A percentile compares a stretch with the other conserved stretches of the same genome.
Conservation (phyloP, 495 filamentous ascomycete genomes). For the Annulohypoxylon bovei region DNA sequence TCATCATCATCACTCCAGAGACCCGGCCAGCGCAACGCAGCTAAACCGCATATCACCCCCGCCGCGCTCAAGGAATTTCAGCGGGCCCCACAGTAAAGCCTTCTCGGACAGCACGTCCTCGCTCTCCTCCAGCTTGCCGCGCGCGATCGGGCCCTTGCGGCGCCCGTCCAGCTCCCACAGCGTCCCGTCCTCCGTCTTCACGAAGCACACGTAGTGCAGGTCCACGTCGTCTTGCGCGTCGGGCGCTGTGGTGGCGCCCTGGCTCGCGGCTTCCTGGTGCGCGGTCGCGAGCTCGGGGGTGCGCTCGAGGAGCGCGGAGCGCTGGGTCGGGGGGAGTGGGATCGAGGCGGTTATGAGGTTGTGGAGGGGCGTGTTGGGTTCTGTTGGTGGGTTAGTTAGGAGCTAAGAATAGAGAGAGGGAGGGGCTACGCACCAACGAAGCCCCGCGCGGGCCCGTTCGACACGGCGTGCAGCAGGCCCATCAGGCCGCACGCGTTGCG, state of each 20-base stretch:
- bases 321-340: constrained; percentile 62
- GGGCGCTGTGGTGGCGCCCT: constrained; percentile 79
- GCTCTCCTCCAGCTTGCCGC: constrained; percentile 61
- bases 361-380: constrained; percentile 52
- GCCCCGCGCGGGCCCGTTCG: constrained; percentile 54
- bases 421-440: constrained; percentile 51
- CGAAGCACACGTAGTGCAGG: constrained; percentile 87
- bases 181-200: constrained; percentile 67
- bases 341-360: constrained; percentile 56
- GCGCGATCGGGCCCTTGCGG: constrained; percentile 73
- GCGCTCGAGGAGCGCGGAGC: constrained; percentile 78
- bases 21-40: constrained; percentile 73
- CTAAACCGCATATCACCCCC: constrained; percentile 77
- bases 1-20: constrained; percentile 61
- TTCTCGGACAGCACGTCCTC: constrained; percentile 77
- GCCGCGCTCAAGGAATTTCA: constrained; percentile 72
- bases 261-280: constrained; percentile 73
- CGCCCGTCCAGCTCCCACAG: constrained; percentile 89
- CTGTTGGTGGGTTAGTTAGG: constrained; percentile 40
- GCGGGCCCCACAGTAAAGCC: constrained; percentile 68
- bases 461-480: constrained; percentile 79
- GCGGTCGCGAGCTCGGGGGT: constrained; percentile 75
- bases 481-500: constrained; percentile 87
- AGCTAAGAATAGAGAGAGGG: background rate
- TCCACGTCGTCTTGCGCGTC: constrained; percentile 73